Evolutionary conservation across 495 filamentous ascomycete species (phyloP).

Genomic region (Trichocladium uniseriatum): DNA sequence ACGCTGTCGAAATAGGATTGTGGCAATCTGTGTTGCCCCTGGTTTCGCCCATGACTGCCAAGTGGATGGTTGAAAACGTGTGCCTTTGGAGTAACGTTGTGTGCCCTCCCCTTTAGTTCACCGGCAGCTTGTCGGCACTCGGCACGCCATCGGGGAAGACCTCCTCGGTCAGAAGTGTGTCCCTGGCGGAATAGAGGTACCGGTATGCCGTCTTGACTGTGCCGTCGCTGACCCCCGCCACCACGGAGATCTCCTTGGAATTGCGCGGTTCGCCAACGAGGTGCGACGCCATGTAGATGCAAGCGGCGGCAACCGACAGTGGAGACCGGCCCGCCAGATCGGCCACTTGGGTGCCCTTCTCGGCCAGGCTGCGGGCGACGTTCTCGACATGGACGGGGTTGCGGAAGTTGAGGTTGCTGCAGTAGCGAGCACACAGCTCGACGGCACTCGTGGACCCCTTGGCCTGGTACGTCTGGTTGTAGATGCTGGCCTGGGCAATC

Average conservation of each 20-base stretch:
- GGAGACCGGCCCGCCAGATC: constrained; percentile 88
- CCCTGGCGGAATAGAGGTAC: constrained; percentile 62
- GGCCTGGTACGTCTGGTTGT: constrained; percentile 53
- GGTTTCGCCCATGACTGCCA: not conserved
- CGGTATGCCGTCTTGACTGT: constrained; percentile 95
- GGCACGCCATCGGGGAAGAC: constrained; percentile 42
- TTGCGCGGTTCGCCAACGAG: constrained; percentile 68
- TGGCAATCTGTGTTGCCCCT: not conserved
- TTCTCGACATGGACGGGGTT: constrained; percentile 58
- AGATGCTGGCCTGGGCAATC: constrained; percentile 23
- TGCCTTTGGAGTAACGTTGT: too few species aligned
- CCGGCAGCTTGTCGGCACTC: constrained; percentile 53
- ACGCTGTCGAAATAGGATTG: not conserved
- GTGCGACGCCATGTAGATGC: constrained; percentile 88
- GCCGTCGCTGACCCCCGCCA: constrained; percentile 85
- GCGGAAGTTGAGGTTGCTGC: constrained; percentile 60
- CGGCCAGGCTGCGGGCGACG: constrained; percentile 63
- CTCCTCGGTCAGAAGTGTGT: constrained; percentile 63
- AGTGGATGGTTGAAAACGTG: too few species aligned
- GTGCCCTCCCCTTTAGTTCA: constrained; percentile 14
- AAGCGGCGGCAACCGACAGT: constrained; percentile 85
- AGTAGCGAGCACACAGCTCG: constrained; percentile 82
- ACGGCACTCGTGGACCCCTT: constrained; percentile 73
- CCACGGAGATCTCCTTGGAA: constrained; percentile 71
- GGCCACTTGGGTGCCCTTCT: constrained; percentile 59